Conservation (phyloP, 257 asterid genomes). For the Solanum megistacrolobum region DNA sequence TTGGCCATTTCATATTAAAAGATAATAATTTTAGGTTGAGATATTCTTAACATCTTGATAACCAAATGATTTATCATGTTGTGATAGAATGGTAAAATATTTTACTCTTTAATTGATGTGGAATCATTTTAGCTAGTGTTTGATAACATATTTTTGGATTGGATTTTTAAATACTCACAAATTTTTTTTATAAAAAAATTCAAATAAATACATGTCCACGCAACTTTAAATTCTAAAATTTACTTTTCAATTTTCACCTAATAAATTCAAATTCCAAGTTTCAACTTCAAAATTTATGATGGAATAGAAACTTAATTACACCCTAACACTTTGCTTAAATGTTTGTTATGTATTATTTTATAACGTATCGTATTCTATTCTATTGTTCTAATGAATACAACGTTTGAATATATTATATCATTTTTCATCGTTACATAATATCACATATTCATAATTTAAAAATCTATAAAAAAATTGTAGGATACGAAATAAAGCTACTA, state of each 20-base stretch:
- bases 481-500: not conserved
- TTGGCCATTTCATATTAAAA: not conserved
- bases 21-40: too few species aligned
- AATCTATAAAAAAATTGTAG: not conserved
- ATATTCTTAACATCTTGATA: not conserved
- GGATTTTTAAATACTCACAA: too few species aligned
- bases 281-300: not conserved
- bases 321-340: not conserved
- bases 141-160: too few species aligned
- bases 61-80: not conserved
- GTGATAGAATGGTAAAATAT: not conserved
- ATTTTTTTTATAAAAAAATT: too few species aligned
- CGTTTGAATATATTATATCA: too few species aligned
- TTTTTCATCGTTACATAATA: not conserved
- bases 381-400: too few species aligned
- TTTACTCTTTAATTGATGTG: too few species aligned
- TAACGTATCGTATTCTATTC: not conserved
- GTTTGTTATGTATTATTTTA: too few species aligned
- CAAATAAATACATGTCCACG: too few species aligned
- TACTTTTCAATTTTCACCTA: not conserved
- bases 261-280: not conserved
- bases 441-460: too few species aligned
- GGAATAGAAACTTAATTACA: too few species aligned
- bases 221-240: not conserved
- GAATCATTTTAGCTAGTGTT: not conserved